Base-by-base conservation (phyloP, 2,329 filamentous ascomycete species). In the Xylaria sp. region DNA sequence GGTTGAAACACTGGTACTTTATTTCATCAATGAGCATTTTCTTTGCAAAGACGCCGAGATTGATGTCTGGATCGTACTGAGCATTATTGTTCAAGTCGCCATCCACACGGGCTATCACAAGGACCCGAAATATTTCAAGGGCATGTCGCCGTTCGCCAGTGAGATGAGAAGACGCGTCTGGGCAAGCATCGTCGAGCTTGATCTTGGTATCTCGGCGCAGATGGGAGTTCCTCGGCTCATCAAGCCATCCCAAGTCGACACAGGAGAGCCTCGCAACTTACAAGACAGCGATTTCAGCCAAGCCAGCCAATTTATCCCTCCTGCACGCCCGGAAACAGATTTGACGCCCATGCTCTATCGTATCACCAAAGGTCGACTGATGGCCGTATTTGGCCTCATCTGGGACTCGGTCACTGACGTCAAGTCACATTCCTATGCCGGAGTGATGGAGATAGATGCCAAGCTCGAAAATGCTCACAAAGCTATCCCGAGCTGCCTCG, bases 111-210 rank as follows among this genome's bases (percentile, higher is more conserved):
- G 80, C 0, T 83, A 83, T 63, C 84, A 86, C 67, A 73, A 82
- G 62, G 84, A 86, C 66, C 78, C 82, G 0, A 79, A 75, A 5
- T 79, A 82, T 55, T 85, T 84, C 69, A 75, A 76, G 0, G 75
- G 73, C 5, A 80, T 85, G 29, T 78, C 79, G 0, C 75, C 77
- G 0, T 83, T 85, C 42, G 70, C 80, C 0, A 78, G 79, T 2
- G 84, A 85, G 70, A 85, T 86, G 82, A 77, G 84, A 23, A 76
- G 82, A 35, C 76, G 84, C 1, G 71, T 81, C 0, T 86, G 84
- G 83, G 75, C 79, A 6, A 76, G 79, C 0, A 73, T 84, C 3
- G 74, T 79, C 18, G 79, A 82, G 62, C 74, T 82, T 2, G 84
- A 86, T 53, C 74, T 83, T 2, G 71, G 81, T 0, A 78, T 84